phyloP scores from a whole-genome alignment of 768 basidiomycete genomes.

The Tulasnella sp. region DNA sequence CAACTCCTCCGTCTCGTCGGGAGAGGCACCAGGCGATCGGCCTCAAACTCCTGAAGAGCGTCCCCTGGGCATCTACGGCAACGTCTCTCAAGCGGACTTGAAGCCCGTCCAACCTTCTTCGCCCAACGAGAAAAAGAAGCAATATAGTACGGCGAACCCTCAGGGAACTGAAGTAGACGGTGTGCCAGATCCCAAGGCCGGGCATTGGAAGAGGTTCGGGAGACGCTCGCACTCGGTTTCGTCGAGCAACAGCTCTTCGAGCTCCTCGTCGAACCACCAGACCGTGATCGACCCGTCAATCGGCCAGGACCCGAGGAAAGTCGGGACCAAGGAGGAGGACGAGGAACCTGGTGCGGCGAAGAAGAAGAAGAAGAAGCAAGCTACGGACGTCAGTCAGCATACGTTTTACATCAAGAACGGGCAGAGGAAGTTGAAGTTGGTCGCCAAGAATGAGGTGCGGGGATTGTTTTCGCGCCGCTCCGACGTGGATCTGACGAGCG shows the following conservation, averaged over 20 bases:
- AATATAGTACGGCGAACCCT: neutral
- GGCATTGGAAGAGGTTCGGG: neutral
- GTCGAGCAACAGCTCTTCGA: neutral
- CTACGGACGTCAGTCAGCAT: slow-evolving; percentile 71
- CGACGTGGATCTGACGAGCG: neutral
- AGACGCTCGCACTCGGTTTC: neutral
- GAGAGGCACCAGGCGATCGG: neutral
- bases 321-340: neutral
- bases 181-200: neutral
- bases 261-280: neutral
- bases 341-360: neutral
- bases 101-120: neutral
- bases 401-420: slow-evolving; percentile 91
- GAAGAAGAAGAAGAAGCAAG: slow-evolving; percentile 37
- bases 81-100: neutral
- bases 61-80: neutral
- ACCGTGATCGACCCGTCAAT: slow-evolving; percentile 8
- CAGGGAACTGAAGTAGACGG: neutral
- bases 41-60: neutral
- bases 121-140: neutral
- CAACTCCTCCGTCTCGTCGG: neutral
- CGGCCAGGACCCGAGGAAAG: neutral
- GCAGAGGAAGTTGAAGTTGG: slow-evolving; percentile 77
- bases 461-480: neutral
- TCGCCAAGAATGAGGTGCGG: slow-evolving; percentile 71